A percentile compares a stretch with the other conserved stretches of the same genome.
These are phyloP conservation scores for Aspergillus luchuensis DNA, from an alignment of 2,329 filamentous ascomycete species.

Conservation along the genomic window DNA sequence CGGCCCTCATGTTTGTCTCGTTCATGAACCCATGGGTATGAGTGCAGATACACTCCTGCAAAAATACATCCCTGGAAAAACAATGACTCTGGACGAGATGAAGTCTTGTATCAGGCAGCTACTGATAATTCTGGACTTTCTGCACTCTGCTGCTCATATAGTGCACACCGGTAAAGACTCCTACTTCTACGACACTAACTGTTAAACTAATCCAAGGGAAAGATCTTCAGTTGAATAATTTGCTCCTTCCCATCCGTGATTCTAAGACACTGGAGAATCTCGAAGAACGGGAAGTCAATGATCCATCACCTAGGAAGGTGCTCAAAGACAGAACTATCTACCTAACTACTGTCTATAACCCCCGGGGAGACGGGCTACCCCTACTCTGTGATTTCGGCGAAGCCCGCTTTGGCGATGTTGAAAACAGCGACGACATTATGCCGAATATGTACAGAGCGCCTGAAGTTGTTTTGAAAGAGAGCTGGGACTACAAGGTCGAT, in stretches of 20 bases:
- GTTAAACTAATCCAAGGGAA: background rate
- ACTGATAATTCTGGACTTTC: background rate
- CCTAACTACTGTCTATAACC: background rate
- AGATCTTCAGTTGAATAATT: background rate
- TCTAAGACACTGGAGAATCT: background rate
- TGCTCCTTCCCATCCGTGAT: background rate
- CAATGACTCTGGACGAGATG: background rate
- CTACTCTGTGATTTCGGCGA: conserved; percentile 10
- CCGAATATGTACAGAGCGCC: background rate
- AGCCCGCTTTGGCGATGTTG: conserved; percentile 7
- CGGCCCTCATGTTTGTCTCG: background rate
- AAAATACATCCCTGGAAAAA: background rate
- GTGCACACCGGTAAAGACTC: background rate
- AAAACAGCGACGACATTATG: conserved; percentile 23
- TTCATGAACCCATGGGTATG: background rate
- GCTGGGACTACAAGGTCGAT: background rate
- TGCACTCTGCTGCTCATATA: conserved; percentile 1
- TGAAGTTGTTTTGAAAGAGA: background rate
- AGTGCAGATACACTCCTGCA: background rate
- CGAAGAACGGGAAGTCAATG: background rate
- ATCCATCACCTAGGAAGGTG: background rate
- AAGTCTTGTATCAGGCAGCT: background rate
- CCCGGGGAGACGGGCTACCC: background rate
- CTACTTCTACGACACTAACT: accelerated
- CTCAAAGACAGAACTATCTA: background rate